These are phyloP conservation scores for Rhodotorula kratochvilovae DNA, from an alignment of 768 basidiomycete genomes.

Conservation along the genomic window DNA sequence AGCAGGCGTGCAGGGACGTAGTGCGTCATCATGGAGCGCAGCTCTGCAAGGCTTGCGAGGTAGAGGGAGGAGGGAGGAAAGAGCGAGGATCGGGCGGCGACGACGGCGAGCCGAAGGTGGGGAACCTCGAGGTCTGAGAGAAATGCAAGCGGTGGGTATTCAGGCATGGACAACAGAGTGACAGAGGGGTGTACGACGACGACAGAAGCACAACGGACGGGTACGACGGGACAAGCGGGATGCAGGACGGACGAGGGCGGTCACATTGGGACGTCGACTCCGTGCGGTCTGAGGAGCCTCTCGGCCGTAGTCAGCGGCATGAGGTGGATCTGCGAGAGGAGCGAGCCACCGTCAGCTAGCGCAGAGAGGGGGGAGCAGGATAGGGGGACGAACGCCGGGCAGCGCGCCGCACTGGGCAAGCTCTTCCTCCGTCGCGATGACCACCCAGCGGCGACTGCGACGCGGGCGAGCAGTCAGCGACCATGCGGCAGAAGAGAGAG, in stretches of 20 bases:
- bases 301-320: neutral
- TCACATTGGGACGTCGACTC: too few species aligned
- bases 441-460: conserved; percentile 23
- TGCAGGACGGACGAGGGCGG: too few species aligned
- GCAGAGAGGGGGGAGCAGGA: neutral
- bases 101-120: too few species aligned
- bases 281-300: neutral
- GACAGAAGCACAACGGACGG: too few species aligned
- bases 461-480: too few species aligned
- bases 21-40: neutral
- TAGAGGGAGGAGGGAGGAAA: neutral
- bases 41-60: too few species aligned
- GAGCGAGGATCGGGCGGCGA: neutral
- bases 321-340: neutral
- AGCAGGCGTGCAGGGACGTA: neutral
- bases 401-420: neutral
- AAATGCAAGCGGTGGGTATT: too few species aligned
- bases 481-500: neutral
- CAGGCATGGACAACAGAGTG: too few species aligned
- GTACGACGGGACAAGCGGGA: too few species aligned
- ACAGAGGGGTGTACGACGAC: too few species aligned
- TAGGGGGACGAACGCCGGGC: neutral
- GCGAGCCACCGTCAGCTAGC: too few species aligned
- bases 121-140: too few species aligned
- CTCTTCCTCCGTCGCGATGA: conserved; percentile 18